Percentiles rank a stretch among this genome's conserved stretches.
Evolutionary conservation across 345 rosid genomes (phyloP).

Genomic region (Syzygium grande): DNA sequence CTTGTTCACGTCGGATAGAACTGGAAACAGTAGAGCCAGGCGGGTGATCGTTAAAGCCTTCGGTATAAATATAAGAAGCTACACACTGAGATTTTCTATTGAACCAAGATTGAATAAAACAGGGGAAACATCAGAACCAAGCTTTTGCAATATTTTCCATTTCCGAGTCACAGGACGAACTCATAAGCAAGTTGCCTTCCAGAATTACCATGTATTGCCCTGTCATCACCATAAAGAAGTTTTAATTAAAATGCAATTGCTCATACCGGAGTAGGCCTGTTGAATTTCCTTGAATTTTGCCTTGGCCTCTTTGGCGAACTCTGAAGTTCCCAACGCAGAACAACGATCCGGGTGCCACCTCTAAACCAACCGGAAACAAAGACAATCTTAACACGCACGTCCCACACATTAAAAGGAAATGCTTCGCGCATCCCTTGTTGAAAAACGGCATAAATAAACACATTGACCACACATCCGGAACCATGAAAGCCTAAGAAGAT

Average conservation of each 20-base stretch:
- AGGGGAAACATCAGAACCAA: background rate
- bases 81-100: background rate
- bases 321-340: slow-evolving; percentile 49
- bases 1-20: slow-evolving; percentile 69
- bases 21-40: slow-evolving; percentile 10
- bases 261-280: slow-evolving; percentile 72
- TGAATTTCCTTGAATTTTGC: slow-evolving; percentile 80
- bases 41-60: background rate
- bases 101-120: background rate
- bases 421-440: background rate
- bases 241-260: background rate
- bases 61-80: background rate
- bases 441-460: background rate
- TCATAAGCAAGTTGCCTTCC: background rate
- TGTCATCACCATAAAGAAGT: background rate
- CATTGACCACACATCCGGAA: background rate
- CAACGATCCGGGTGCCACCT: slow-evolving; percentile 99
- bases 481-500: background rate
- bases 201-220: background rate
- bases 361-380: slow-evolving; percentile 13
- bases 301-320: slow-evolving; percentile 71
- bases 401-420: background rate
- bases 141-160: background rate
- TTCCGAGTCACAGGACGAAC: background rate
- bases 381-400: background rate